Evolutionary conservation across 108 stramenopile genomes (phyloP).

Genomic region (Skeletonema menzelii): DNA sequence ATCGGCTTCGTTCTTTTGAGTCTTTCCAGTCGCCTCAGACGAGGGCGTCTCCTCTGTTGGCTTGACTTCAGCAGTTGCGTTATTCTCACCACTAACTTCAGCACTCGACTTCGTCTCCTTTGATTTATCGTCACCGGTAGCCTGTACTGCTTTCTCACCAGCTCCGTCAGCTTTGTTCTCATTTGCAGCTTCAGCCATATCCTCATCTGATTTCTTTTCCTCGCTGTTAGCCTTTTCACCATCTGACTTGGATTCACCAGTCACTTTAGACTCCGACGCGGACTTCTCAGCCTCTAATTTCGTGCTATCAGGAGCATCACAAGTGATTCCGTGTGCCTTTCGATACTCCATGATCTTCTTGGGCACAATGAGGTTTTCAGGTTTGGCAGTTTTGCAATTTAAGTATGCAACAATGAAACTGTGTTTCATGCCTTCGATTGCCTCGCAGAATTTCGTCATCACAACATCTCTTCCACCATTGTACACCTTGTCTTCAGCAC

Average conservation of each 20-base stretch:
- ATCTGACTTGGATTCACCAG: slow-evolving; percentile 13
- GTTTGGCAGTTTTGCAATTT: slow-evolving; percentile 78
- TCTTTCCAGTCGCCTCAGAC: too few relatives aligned
- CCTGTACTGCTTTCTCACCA: not conserved
- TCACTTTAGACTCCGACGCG: not conserved
- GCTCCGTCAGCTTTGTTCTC: not conserved
- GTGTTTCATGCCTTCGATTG: slow-evolving; percentile 96
- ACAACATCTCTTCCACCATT: slow-evolving; percentile 81
- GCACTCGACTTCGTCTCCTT: not conserved
- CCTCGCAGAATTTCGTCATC: slow-evolving; percentile 93
- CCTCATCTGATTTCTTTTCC: not conserved
- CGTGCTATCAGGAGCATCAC: not conserved
- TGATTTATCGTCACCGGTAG: not conserved
- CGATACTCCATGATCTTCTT: slow-evolving; percentile 68
- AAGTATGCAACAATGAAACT: slow-evolving; percentile 97
- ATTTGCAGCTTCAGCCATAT: not conserved
- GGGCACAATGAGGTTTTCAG: slow-evolving; percentile 77
- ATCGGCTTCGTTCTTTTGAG: not conserved
- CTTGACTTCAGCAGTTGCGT: too few relatives aligned
- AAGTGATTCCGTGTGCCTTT: slow-evolving; percentile 8
- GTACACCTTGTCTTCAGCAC: slow-evolving; percentile 40
- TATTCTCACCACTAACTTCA: not conserved
- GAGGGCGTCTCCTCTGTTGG: not conserved
- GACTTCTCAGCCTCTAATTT: not conserved
- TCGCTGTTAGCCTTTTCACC: slow-evolving; percentile 1